Evolutionary conservation across 2,329 filamentous ascomycete genomes (phyloP), one percentile per base, ranked within the genome.

Genomic region (Arthrobotrys megalospora): DNA sequence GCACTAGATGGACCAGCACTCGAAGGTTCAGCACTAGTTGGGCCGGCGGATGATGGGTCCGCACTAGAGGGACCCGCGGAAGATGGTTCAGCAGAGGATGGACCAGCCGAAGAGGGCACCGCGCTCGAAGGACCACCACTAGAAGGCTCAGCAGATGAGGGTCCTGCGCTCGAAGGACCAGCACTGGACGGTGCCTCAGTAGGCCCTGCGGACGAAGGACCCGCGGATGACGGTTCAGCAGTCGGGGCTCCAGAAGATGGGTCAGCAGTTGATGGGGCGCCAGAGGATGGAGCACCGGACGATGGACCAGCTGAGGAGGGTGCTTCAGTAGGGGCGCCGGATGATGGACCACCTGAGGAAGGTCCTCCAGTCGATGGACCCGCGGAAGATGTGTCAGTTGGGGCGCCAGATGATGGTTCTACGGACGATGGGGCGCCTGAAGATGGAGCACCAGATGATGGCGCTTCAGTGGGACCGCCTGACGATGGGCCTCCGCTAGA

Each of bases 21-120:
- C 14, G 62, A 47, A 8, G 60, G 38, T 11, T 32, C 38, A 48
- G 36, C 14, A 21, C 16, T 11, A 4, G 64, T 47, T 5, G 50
- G 48, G 2, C 64, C 38, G 19, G 43, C 24, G 38, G 43, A 50
- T 11, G 64, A 21, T 16, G 45, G 16, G 11, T n/a, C 63, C 8
- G 64, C 14, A 11, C 64, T 58, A 34, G 64, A 68, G 2, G 65
- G 52, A 58, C 50, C 65, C 24, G 43, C 43, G 8, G 43, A 19
- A 14, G 43, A 45, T 36, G 48, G 48, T 1, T 21, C 19, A 21
- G 45, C 16, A 11, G 45, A 19, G 14, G 43, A 45, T 36, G 48
- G 48, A 1, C 10, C 19, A 21, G 45, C 16, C 4, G 45, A 36
- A 41, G 55, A 62, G 11, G 47, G 64, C 12, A 16, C 34, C 12